These are phyloP conservation scores for Candida caryicola DNA, from an alignment of 805 yeast species.

Conservation along the genomic window DNA sequence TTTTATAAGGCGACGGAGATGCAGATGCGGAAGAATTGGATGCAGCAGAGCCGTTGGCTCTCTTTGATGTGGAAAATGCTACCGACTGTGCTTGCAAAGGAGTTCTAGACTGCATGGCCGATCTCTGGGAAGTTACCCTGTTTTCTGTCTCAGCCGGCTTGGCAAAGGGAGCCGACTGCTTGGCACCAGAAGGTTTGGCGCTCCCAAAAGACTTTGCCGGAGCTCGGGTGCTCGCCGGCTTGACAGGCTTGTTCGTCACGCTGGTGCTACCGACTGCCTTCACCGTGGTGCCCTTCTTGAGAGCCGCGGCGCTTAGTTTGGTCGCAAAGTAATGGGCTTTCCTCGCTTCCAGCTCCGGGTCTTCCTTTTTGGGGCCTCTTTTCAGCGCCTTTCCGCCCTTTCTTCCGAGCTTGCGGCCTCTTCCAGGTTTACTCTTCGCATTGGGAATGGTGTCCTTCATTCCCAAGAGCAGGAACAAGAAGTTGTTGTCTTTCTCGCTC, in stretches of 20 bases:
- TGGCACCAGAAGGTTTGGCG: not conserved
- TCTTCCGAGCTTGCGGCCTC: constrained; percentile 14
- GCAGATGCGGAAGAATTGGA: too few relatives aligned
- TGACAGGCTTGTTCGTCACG: constrained; percentile 7
- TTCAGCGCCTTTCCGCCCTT: constrained; percentile 31
- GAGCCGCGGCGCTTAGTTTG: constrained; percentile 27
- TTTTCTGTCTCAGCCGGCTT: too few relatives aligned
- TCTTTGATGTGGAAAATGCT: too few relatives aligned
- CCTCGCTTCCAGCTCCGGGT: constrained; percentile 34
- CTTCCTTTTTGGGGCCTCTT: constrained; percentile 17
- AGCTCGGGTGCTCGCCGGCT: too few relatives aligned
- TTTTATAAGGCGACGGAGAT: too few relatives aligned
- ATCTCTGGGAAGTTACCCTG: too few relatives aligned
- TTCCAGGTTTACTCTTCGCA: constrained; percentile 11
- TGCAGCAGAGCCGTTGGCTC: too few relatives aligned
- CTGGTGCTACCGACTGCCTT: constrained; percentile 38
- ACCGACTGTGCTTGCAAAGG: too few relatives aligned
- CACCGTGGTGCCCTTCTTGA: constrained; percentile 38
- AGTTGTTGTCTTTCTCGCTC: constrained; percentile 47
- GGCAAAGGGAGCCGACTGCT: too few relatives aligned
- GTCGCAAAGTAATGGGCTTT: constrained; percentile 36
- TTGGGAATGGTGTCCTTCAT: constrained; percentile 40
- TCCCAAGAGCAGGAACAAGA: constrained; percentile 47
- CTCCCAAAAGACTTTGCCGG: not conserved
- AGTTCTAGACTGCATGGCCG: too few relatives aligned